Base-by-base conservation (phyloP, 164 flowering plant genomes). In the Magnolia officinalis region DNA sequence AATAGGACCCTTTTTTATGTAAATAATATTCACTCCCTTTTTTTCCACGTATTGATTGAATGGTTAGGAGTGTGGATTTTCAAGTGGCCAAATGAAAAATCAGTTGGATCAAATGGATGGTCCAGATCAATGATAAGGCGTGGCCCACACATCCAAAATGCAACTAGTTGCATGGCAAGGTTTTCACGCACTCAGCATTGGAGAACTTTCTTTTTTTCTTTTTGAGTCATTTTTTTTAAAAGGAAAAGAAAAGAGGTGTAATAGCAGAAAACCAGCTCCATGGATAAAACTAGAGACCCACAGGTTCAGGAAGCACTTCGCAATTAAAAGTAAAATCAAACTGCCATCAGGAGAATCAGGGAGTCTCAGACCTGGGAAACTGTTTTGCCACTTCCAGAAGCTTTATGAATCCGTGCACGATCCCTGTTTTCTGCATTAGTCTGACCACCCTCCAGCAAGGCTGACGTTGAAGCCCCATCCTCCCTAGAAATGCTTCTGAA, bases 401-500 rank as follows among this genome's bases (percentile, higher is more conserved):
- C 80, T 71, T 86, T 90, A 19, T 79, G 76, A 24, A 73, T 45
- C 72, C 76, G 81, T 23, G 63, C 71, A 79, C 63, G 77, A 70
- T 74, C 77, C 73, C 68, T 77, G 78, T 74, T 85, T 70, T 67
- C 80, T 72, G 50, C 19, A 61, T 77, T 80, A 37, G 69, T 55
- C 29, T 64, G 72, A 74, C 67, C 59, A 68, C 64, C 82, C 20
- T 83, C 90, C 2, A 67, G 71, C 73, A 76, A 71, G 49, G 74
- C 69, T 52, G 86, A 75, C 24, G 89, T 55, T 29, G 96, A 82
- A 72, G 79, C 80, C 73, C 79, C 90, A 79, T 63, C 80, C 14
- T 71, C 83, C 74, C 82, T 71, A 11, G 89, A 81, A 50, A 90
- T 74, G 81, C 90, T 88, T 83, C 81, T 90, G 75, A 96, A 96